Percentiles rank a stretch among this genome's conserved stretches.
phyloP scores from a whole-genome alignment of 192 early-diverging fungal species.

The Podila clonocystis region DNA sequence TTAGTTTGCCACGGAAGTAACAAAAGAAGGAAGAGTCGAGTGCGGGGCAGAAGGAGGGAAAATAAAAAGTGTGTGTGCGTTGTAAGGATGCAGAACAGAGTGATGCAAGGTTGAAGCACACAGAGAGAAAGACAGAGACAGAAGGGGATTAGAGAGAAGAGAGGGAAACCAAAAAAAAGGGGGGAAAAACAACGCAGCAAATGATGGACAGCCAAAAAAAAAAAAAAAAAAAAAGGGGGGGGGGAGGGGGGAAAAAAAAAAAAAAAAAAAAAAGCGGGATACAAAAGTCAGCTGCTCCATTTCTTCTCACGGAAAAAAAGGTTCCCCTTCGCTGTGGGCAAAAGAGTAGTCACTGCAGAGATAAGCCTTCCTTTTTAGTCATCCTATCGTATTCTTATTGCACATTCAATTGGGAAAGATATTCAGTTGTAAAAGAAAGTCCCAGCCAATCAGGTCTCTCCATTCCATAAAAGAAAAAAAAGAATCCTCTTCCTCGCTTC shows the following conservation, averaged over 20 bases:
- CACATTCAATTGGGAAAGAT: too few relatives aligned
- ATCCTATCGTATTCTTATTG: too few relatives aligned
- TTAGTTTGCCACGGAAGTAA: neutral
- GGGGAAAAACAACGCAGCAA: neutral
- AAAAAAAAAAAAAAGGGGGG: constrained; percentile 1
- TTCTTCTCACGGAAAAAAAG: too few relatives aligned
- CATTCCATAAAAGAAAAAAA: too few relatives aligned
- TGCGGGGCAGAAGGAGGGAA: neutral
- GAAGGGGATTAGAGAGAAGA: neutral
- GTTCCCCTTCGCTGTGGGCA: too few relatives aligned
- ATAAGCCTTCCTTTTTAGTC: too few relatives aligned
- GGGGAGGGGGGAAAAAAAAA: neutral
- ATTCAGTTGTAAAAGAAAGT: too few relatives aligned
- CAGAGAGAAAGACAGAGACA: constrained; percentile 5
- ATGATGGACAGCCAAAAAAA: neutral
- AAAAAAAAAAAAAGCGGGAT: constrained; percentile 5
- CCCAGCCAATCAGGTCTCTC: too few relatives aligned
- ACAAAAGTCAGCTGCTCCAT: too few relatives aligned
- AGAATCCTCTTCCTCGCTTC: too few relatives aligned
- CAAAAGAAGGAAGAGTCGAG: neutral
- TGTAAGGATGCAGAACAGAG: too few relatives aligned
- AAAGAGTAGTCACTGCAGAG: too few relatives aligned
- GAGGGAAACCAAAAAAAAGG: constrained; percentile 6
- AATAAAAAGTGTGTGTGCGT: neutral
- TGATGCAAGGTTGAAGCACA: neutral